Evolutionary conservation across 2,329 filamentous ascomycete species (phyloP).

Genomic region (Fusarium penzigii): DNA sequence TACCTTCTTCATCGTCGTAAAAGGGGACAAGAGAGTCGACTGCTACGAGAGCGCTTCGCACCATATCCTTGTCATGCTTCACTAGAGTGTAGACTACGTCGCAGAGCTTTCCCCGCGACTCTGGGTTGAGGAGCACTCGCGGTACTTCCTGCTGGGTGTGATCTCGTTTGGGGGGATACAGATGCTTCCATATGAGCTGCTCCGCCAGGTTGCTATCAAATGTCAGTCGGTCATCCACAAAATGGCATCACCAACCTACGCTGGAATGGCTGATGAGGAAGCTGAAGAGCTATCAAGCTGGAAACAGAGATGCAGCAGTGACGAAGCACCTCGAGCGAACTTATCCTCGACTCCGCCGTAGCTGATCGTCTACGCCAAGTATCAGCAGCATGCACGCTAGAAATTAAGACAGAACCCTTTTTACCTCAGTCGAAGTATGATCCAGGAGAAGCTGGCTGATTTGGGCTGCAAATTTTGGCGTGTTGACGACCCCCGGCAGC

Average conservation of each 20-base stretch:
- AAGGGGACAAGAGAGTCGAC: slow-evolving; percentile 38
- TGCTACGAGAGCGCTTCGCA: slow-evolving; percentile 50
- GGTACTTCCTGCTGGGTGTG: slow-evolving; percentile 34
- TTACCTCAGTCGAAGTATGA: slow-evolving; percentile 44
- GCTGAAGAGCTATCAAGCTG: slow-evolving; percentile 29
- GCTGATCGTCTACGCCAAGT: slow-evolving; percentile 26
- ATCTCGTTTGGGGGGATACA: slow-evolving; percentile 60
- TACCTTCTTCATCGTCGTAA: slow-evolving; percentile 43
- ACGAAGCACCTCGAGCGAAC: slow-evolving; percentile 32
- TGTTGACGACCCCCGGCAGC: slow-evolving; percentile 32
- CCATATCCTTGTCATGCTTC: slow-evolving; percentile 50
- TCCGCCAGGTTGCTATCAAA: slow-evolving; percentile 29
- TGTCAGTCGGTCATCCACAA: slow-evolving; percentile 5
- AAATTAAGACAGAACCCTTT: slow-evolving; percentile 4
- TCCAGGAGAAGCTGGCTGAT: slow-evolving; percentile 37
- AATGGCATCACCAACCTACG: slow-evolving; percentile 18
- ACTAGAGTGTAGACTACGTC: slow-evolving; percentile 60
- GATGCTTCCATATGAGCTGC: slow-evolving; percentile 61
- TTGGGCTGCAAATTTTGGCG: slow-evolving; percentile 32
- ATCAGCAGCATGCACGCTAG: slow-evolving; percentile 2
- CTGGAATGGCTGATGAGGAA: slow-evolving; percentile 25
- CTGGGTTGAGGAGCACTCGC: slow-evolving; percentile 49
- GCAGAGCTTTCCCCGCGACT: slow-evolving; percentile 61
- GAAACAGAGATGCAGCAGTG: slow-evolving; percentile 34
- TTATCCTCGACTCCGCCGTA: slow-evolving; percentile 30